Evolutionary conservation across 1,284 basidiomycete species (phyloP), one percentile per base, ranked within the genome.

Genomic region (Pholiota adiposa): DNA sequence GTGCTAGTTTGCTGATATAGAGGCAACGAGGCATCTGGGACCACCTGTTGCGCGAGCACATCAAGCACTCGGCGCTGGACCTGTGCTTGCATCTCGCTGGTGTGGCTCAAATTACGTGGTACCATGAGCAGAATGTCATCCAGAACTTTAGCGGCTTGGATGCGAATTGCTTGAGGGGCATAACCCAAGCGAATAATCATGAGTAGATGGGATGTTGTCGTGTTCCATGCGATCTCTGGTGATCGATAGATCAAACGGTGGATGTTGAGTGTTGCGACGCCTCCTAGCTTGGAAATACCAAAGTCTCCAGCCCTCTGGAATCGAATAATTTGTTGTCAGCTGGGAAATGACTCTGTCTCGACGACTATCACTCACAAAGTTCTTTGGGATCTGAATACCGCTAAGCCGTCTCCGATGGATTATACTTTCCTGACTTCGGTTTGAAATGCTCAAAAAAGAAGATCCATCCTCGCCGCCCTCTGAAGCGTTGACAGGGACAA

Each of bases 121-220:
- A 92, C 78, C 70, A 90, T 75, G 18, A 89, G 79, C 1, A 97
- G 79, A 38, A 96, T 85, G 59, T 93, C 92, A 60, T 94, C 92
- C 0, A 98, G 79, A 0, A 93, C 89, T 12, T 89, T 88, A 0
- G 94, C 92, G 0, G 96, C 94, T 73, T 98, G 96, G 0, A 93
- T 74, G 1, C 96, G 90, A 54, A 97, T 93, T 0, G 85, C 76
- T n/a, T 90, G 83, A 0, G 93, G 89, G 0, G 93, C 89, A 4
- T 76, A 77, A 0, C 82, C 71, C 49, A 90, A 85, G 31, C 89
- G 82, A 9, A 93, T 80, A 14, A 96, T 84, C 18, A 83, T 83
- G 3, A 96, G 79, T 0, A 98, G 81, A 70, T 98, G 95, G 0
- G 77, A 78, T 0, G 90, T 93, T 54, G 92, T 87, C 0, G 87